Evolutionary conservation across 2,329 filamentous ascomycete genomes (phyloP).

Genomic region (Hymenoscyphus repandus): DNA sequence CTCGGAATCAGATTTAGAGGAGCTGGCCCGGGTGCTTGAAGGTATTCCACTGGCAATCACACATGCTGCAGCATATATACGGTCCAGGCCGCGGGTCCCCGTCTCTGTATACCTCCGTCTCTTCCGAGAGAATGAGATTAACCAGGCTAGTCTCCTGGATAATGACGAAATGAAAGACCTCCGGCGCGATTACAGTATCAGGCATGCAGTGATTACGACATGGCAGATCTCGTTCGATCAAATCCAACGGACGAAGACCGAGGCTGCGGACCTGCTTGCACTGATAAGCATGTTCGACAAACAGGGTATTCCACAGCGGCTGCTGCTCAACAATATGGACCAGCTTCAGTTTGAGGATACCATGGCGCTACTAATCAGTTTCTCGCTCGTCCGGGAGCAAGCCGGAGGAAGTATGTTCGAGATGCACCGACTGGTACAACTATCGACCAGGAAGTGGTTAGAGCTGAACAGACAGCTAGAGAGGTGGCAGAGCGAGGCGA

Average conservation of each 20-base stretch:
- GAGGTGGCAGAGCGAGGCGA: slow-evolving; percentile 28
- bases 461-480: slow-evolving; percentile 24
- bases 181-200: too few relatives aligned
- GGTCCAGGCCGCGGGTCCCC: slow-evolving; percentile 27
- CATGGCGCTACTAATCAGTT: slow-evolving; percentile 33
- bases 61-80: slow-evolving; percentile 24
- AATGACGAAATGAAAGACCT: too few relatives aligned
- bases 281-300: slow-evolving; percentile 42
- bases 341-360: slow-evolving; percentile 30
- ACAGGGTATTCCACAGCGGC: slow-evolving; percentile 34
- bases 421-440: slow-evolving; percentile 13
- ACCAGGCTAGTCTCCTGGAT: slow-evolving; percentile 29
- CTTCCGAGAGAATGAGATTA: slow-evolving; percentile 31
- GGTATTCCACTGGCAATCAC: slow-evolving; percentile 27
- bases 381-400: slow-evolving; percentile 30
- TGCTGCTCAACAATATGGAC: slow-evolving; percentile 21
- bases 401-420: slow-evolving; percentile 8
- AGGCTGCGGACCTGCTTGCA: slow-evolving; percentile 38
- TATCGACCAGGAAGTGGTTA: slow-evolving; percentile 12
- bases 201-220: slow-evolving; percentile 32
- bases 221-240: slow-evolving; percentile 34
- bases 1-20: not conserved
- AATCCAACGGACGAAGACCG: slow-evolving; percentile 27
- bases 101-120: slow-evolving; percentile 34
- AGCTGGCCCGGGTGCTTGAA: slow-evolving; percentile 17